Evolutionary conservation across 306 rosid genomes (phyloP), one percentile per base, ranked within the genome.

Genomic region (Fragaria ananassa): DNA sequence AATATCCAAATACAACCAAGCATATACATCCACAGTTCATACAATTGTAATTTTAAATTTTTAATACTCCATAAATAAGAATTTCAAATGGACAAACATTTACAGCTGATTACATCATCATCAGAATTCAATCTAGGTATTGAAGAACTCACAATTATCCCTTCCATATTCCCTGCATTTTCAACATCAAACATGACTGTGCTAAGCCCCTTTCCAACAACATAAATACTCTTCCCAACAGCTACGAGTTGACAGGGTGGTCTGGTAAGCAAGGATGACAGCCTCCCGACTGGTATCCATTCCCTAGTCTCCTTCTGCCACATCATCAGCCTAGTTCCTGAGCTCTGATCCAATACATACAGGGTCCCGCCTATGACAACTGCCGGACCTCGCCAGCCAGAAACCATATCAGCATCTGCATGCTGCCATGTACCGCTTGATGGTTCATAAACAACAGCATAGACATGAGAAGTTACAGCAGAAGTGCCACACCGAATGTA

Each of bases 351-450:
- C 87, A 92, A 72, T 37, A 87, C 88, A 19, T 86, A 89, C 13
- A 92, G 91, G 42, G 78, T 82, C 34, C 91, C 87, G 5, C 89
- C 86, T 8, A 88, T 85, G 45, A 90, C 92, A 70, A 92, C 91
- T 1, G 93, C 93, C 0, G 97, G 99, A 75, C 99, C 99, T 76
- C 57, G 86, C 98, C 97, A 95, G 70, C 95, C 97, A 0, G 86
- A 89, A 63, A 82, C 97, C 90, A 95, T 80, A 68, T 95, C 93
- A 45, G 87, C 71, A 70, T 95, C 92, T 14, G 91, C 90, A 64
- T 89, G 87, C 85, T 90, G 88, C 98, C 98, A 92, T 2, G 80
- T 86, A 63, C 86, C 87, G 27, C 84, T 92, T 14, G 92, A 86
- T 67, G 98, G 92, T 19, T 95, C 95, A 25, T 90, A 95, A 71